Conservation (phyloP, 495 filamentous ascomycete species). For the Neurospora sp. region DNA sequence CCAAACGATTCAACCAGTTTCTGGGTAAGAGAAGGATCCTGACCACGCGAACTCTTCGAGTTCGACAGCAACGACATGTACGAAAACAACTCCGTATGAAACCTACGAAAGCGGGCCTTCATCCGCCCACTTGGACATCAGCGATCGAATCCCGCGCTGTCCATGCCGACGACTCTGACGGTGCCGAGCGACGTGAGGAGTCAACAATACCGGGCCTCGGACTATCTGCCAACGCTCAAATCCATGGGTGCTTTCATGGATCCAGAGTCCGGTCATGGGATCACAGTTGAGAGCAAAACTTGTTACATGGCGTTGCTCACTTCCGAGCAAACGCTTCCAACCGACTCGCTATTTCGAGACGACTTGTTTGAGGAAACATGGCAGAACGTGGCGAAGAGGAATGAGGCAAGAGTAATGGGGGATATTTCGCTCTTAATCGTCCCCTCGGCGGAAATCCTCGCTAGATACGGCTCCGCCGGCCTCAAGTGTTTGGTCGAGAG, state of each 20-base stretch:
- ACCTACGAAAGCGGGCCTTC: too few relatives aligned
- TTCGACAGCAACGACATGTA: neutral
- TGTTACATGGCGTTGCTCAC: conserved; percentile 22
- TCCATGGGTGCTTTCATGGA: too few relatives aligned
- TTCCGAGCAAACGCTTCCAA: conserved; percentile 19
- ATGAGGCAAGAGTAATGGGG: conserved; percentile 22
- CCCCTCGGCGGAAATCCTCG: conserved; percentile 17
- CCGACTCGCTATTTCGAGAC: conserved; percentile 27
- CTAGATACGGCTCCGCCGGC: conserved; percentile 15
- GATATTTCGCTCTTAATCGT: conserved; percentile 10
- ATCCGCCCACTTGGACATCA: too few relatives aligned
- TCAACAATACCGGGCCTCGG: conserved; percentile 27
- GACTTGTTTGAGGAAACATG: conserved; percentile 24
- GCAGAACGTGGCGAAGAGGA: conserved; percentile 20
- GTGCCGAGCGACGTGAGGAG: conserved; percentile 22
- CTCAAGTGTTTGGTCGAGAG: conserved; percentile 31
- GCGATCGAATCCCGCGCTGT: neutral
- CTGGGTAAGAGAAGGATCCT: neutral
- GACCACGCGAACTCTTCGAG: neutral
- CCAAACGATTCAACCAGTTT: neutral
- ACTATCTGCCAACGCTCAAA: too few relatives aligned
- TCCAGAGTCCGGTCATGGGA: conserved; percentile 15
- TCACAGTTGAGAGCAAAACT: conserved; percentile 17
- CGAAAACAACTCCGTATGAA: too few relatives aligned
- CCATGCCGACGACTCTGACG: neutral